phyloP scores from a whole-genome alignment of 164 flowering plant species.

The Berberis thunbergii region DNA sequence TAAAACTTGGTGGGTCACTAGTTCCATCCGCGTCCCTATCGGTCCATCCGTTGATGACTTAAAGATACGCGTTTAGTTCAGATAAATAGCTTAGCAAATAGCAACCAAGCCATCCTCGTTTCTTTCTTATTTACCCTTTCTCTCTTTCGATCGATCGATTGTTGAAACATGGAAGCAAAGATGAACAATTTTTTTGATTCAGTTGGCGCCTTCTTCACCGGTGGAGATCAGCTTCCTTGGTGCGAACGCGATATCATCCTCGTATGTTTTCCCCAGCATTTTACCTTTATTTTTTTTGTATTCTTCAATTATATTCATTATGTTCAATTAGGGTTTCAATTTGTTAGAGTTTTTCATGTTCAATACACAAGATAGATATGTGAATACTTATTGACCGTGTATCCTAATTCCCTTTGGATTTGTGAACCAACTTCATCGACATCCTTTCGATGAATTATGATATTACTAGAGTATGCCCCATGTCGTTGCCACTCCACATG shows the following conservation, averaged over 20 bases:
- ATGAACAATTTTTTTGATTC: slow-evolving; percentile 55
- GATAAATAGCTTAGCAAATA: no score
- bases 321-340: background rate
- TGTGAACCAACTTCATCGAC: no score
- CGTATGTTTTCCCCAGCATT: slow-evolving; percentile 22
- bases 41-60: no score
- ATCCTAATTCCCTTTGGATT: no score
- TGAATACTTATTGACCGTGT: no score
- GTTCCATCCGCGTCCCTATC: no score
- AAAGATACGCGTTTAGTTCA: no score
- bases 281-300: background rate
- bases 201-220: slow-evolving; percentile 51
- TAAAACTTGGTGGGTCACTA: no score
- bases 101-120: background rate
- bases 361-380: no score
- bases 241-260: slow-evolving; percentile 60
- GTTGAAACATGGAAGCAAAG: slow-evolving; percentile 39
- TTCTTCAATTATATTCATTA: background rate
- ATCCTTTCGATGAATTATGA: no score
- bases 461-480: no score
- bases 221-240: slow-evolving; percentile 80
- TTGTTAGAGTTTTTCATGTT: background rate
- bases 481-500: no score
- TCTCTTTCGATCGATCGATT: background rate
- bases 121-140: background rate